Percentiles rank a stretch among this genome's conserved stretches.
Conservation (phyloP, 208 protist species). For the Trypanosoma grayi region DNA sequence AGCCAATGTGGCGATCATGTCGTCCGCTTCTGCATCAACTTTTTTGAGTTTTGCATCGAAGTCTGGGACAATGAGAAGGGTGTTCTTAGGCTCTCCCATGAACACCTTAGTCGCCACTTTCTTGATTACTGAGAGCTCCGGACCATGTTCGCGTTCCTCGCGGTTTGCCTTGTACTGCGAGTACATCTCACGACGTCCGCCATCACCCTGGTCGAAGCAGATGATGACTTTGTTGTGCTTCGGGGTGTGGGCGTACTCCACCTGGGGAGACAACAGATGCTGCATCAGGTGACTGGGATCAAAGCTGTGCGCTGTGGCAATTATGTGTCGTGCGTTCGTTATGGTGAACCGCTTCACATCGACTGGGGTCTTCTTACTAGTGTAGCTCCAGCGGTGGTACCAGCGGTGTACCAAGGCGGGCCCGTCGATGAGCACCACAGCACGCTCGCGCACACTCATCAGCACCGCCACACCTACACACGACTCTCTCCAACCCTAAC, state of each 20-base stretch:
- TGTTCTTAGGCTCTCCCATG: conserved; percentile 62
- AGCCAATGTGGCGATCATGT: conserved; percentile 86
- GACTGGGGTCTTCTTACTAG: conserved; percentile 37
- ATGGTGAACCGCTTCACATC: conserved; percentile 82
- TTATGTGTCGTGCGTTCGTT: conserved; percentile 70
- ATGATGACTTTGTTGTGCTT: conserved; percentile 87
- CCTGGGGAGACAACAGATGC: conserved; percentile 83
- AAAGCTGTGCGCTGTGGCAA: conserved; percentile 85
- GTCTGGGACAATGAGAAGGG: conserved; percentile 72
- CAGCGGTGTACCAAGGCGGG: conserved; percentile 85
- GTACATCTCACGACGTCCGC: conserved; percentile 75
- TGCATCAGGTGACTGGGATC: conserved; percentile 79
- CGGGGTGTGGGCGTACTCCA: conserved; percentile 83
- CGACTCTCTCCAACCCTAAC: background rate
- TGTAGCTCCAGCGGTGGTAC: conserved; percentile 87
- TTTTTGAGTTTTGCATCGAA: conserved; percentile 59
- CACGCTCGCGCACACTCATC: conserved; percentile 60
- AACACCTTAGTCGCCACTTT: conserved; percentile 84
- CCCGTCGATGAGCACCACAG: conserved; percentile 84
- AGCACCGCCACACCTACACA: background rate
- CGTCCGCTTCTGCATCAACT: conserved; percentile 86
- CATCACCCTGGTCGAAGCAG: conserved; percentile 90
- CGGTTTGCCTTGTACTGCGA: conserved; percentile 81
- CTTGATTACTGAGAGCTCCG: conserved; percentile 69
- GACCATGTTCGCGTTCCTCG: conserved; percentile 25